phyloP scores from a whole-genome alignment of 352 stramenopile species.

The Pythium sukuiense region DNA sequence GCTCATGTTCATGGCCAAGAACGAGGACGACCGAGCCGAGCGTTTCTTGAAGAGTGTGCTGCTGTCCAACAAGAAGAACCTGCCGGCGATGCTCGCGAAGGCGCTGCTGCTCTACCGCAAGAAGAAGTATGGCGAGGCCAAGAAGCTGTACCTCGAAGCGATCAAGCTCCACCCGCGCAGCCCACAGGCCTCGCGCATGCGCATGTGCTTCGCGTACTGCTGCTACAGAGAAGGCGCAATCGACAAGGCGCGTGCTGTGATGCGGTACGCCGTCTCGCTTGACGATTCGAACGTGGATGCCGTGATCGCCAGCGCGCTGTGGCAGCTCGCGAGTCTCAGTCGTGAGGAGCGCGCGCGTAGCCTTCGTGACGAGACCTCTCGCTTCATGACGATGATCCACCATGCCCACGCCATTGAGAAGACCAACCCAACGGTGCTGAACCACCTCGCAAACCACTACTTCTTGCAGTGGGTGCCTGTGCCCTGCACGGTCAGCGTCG shows the following conservation, averaged over 20 bases:
- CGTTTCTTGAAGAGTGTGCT: conserved; percentile 91
- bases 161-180: conserved; percentile 93
- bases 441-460: conserved; percentile 98
- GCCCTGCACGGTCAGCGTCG: conserved; percentile 82
- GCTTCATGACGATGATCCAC: conserved; percentile 90
- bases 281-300: conserved; percentile 94
- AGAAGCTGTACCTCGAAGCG: conserved; percentile 92
- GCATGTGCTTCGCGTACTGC: conserved; percentile 96
- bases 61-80: conserved; percentile 87
- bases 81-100: conserved; percentile 85
- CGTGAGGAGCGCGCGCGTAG: conserved; percentile 72
- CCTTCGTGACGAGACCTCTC: conserved; percentile 86
- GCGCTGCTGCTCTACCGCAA: conserved; percentile 86
- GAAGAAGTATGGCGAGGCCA: conserved; percentile 89
- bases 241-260: conserved; percentile 82
- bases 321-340: conserved; percentile 85
- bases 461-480: conserved; percentile 97
- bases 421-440: conserved; percentile 91
- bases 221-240: conserved; percentile 94
- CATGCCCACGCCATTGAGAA: conserved; percentile 90
- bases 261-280: conserved; percentile 81
- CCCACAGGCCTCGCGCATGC: conserved; percentile 88
- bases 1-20: conserved; percentile 93
- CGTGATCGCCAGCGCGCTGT: conserved; percentile 92
- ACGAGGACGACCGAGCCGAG: conserved; percentile 89